A percentile compares a stretch with the other conserved stretches of the same genome.
Conservation (phyloP, 202 grass and related monocot species). For the Panicum hallii region DNA sequence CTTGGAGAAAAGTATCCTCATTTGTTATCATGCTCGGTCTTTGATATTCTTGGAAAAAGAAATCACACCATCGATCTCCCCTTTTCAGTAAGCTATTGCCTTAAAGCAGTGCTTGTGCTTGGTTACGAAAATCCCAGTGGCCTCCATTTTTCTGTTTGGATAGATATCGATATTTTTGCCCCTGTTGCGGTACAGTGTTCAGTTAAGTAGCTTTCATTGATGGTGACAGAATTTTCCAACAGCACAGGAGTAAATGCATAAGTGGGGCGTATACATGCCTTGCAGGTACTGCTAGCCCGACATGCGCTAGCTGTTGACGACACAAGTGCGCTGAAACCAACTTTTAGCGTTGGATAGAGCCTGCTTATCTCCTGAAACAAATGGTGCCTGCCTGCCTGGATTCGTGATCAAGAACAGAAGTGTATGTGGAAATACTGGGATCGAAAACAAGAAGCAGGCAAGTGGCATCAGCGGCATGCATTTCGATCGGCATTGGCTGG, state of each 20-base stretch:
- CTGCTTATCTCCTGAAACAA: not conserved
- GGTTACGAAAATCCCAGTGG: not conserved
- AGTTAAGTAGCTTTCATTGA: conserved; percentile 1
- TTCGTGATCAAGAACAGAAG: not conserved
- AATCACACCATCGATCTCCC: no score
- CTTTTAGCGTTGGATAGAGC: not conserved
- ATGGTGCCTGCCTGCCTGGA: conserved; percentile 30
- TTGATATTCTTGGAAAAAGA: no score
- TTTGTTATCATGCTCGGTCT: not conserved
- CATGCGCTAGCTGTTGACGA: conserved; percentile 13
- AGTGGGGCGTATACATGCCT: conserved; percentile 15
- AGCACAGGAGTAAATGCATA: conserved; percentile 12
- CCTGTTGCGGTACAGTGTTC: not conserved
- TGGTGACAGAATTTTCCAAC: conserved; percentile 14
- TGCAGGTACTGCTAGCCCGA: not conserved
- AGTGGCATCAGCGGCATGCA: not conserved
- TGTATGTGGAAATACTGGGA: not conserved
- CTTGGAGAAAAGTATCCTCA: no score
- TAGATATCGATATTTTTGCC: not conserved
- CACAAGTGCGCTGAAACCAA: not conserved
- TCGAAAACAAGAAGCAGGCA: not conserved
- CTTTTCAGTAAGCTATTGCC: no score
- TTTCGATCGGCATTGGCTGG: not conserved
- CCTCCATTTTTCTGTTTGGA: not conserved
- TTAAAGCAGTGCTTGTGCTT: not conserved